Conservation (phyloP, 352 stramenopile species). For the Phytophthora multivora region DNA sequence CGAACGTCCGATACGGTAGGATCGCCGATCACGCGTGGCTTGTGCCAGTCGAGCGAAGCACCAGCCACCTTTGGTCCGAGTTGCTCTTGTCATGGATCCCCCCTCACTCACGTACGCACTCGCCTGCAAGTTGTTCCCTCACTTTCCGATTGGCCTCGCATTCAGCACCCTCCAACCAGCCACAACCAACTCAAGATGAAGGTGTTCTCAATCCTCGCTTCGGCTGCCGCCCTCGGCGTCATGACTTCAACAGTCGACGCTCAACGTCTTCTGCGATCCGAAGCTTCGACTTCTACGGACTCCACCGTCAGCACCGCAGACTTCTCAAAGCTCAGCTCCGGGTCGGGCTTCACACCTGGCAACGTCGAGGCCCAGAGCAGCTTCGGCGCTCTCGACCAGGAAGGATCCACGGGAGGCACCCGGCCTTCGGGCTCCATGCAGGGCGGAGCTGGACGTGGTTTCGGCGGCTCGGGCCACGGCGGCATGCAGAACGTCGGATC, state of each 20-base stretch:
- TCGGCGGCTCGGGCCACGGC: slow-evolving; percentile 13
- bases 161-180: slow-evolving; percentile 1
- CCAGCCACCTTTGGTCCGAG: too few species aligned
- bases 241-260: slow-evolving; percentile 16
- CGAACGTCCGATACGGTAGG: slow-evolving; percentile 10
- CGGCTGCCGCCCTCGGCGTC: slow-evolving; percentile 4
- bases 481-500: slow-evolving; percentile 28
- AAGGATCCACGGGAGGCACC: slow-evolving; percentile 4
- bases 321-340: slow-evolving; percentile 17
- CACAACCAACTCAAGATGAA: slow-evolving; percentile 13
- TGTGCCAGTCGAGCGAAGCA: slow-evolving; percentile 9
- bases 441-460: slow-evolving; percentile 7
- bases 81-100: too few species aligned
- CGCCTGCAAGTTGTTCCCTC: not conserved
- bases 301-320: slow-evolving; percentile 16
- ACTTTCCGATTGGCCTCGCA: slow-evolving; percentile 20
- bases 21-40: slow-evolving; percentile 3
- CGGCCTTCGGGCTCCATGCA: slow-evolving; percentile 13
- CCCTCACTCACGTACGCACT: too few species aligned
- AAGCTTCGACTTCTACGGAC: slow-evolving; percentile 17
- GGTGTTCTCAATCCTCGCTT: slow-evolving; percentile 15
- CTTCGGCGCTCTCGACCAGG: slow-evolving; percentile 17
- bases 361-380: slow-evolving; percentile 18
- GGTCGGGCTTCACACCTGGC: slow-evolving; percentile 16
- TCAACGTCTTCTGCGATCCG: slow-evolving; percentile 28